These are phyloP conservation scores for Leucosporidium scottii DNA, from an alignment of 768 basidiomycete genomes.

Conservation along the genomic window DNA sequence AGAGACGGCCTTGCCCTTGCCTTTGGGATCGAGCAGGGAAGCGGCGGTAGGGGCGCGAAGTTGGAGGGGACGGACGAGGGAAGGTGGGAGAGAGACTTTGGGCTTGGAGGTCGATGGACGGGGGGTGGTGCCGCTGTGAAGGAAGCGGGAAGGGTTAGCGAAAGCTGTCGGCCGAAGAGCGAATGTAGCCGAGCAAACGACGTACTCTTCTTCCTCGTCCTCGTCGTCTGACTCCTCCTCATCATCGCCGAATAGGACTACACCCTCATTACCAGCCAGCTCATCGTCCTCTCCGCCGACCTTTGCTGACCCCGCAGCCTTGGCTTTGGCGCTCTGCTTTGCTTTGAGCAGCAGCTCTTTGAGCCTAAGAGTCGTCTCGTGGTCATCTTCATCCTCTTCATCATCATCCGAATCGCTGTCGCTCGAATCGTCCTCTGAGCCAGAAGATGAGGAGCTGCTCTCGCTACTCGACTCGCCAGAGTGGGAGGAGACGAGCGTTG, in stretches of 20 bases:
- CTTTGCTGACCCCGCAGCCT: not conserved
- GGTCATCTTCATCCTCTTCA: not conserved
- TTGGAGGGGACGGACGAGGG: conserved; percentile 15
- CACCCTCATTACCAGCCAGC: conserved; percentile 21
- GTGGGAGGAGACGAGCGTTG: conserved; percentile 4
- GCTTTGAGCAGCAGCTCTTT: conserved; percentile 60
- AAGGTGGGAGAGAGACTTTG: conserved; percentile 4
- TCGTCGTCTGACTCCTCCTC: conserved; percentile 3
- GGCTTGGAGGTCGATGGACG: conserved; percentile 21
- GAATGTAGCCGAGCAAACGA: not conserved
- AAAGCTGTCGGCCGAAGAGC: not conserved
- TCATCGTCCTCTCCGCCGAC: conserved; percentile 6
- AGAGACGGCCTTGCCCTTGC: conserved; percentile 57
- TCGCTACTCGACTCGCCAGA: not conserved
- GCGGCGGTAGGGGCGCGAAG: not conserved
- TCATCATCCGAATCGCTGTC: conserved; percentile 15
- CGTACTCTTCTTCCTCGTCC: conserved; percentile 24
- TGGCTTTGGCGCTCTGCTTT: conserved; percentile 46
- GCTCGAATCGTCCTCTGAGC: conserved; percentile 39
- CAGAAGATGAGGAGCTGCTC: not conserved
- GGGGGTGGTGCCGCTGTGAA: conserved; percentile 16
- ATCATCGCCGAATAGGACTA: conserved; percentile 20
- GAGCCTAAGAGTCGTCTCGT: conserved; percentile 51
- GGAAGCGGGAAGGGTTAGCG: too few relatives aligned
- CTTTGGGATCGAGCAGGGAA: conserved; percentile 34